Evolutionary conservation across 345 rosid genomes (phyloP).

Genomic region (Brassica cretica): DNA sequence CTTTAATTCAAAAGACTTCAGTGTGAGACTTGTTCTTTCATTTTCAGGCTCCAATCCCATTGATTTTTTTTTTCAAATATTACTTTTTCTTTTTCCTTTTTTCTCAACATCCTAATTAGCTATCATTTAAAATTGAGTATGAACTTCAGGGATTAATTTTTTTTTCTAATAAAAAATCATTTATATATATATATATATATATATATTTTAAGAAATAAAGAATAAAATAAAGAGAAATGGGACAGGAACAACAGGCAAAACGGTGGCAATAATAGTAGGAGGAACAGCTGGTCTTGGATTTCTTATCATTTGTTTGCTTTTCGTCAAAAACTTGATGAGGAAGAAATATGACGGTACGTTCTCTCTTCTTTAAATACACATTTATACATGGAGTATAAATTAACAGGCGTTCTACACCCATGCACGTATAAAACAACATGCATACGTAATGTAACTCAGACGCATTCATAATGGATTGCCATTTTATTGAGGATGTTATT

Average conservation of each 20-base stretch:
- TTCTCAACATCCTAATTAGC: neutral
- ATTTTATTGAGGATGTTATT: neutral
- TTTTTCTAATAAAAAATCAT: neutral
- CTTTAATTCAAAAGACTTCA: slow-evolving; percentile 37
- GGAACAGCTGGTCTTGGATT: slow-evolving; percentile 92
- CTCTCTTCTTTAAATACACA: neutral
- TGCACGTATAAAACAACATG: slow-evolving; percentile 21
- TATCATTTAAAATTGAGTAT: neutral
- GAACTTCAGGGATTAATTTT: neutral
- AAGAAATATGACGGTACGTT: slow-evolving; percentile 46
- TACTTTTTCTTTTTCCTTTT: neutral
- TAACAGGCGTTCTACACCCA: neutral
- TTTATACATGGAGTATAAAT: neutral
- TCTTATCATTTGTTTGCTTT: slow-evolving; percentile 76
- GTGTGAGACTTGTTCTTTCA: slow-evolving; percentile 30
- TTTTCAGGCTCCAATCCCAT: slow-evolving; percentile 27
- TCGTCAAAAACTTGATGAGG: slow-evolving; percentile 71
- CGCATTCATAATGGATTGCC: neutral
- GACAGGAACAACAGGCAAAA: slow-evolving; percentile 77
- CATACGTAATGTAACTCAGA: slow-evolving; percentile 13
- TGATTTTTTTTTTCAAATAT: neutral
- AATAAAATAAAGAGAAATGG: slow-evolving; percentile 37
- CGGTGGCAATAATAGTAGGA: slow-evolving; percentile 97
- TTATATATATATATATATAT: neutral
- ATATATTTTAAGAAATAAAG: neutral